Evolutionary conservation across 805 yeast species (phyloP), one percentile per base, ranked within the genome.

Genomic region (Candida argentea): DNA sequence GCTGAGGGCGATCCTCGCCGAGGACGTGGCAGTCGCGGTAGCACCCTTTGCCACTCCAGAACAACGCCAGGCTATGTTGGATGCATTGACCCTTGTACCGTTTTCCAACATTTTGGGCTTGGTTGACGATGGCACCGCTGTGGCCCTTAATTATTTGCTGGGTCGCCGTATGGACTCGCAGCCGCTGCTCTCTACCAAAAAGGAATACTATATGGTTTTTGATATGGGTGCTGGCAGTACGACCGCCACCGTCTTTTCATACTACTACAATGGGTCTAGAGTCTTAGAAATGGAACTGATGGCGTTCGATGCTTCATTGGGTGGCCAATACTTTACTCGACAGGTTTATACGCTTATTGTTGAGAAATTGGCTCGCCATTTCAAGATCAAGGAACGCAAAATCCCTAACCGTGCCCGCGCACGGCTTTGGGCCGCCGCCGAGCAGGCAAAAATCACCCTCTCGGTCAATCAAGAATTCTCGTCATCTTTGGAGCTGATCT

Each of bases 221-320:
- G 98, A 91, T 50, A 71, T 82, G 70, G 98, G 98, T 26, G 89
- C 95, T 4, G 94, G 94, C 2, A 77, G 94, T 1, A 81, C 94
- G 0, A 73, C 77, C 31, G 94, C 94, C 2, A 81, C 97, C 0
- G 57, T 91, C n/a, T 71, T 86, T 28, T 73, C 87, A 1, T 50
- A 48, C 26, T 59, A 60, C 15, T 18, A 18, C 20, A 59, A 61
- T 19, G 58, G 62, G 6, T 52, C 65, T 6, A 39, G 65, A 8
- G 45, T 47, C 6, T 57, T 86, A 21, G 79, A 73, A 21, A 67
- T 84, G 16, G 80, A 76, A 46, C 86, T 85, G 17, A 71, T 76
- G 35, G 86, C 89, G 1, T 73, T 53, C 44, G 82, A 77, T 44
- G 60, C 61, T n/a, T 39, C 58, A 1, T 57, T 86, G 25, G 91